Percentiles rank a stretch among this genome's conserved stretches.
phyloP scores from a whole-genome alignment of 768 basidiomycete species.

The Lactifluus piperatus region DNA sequence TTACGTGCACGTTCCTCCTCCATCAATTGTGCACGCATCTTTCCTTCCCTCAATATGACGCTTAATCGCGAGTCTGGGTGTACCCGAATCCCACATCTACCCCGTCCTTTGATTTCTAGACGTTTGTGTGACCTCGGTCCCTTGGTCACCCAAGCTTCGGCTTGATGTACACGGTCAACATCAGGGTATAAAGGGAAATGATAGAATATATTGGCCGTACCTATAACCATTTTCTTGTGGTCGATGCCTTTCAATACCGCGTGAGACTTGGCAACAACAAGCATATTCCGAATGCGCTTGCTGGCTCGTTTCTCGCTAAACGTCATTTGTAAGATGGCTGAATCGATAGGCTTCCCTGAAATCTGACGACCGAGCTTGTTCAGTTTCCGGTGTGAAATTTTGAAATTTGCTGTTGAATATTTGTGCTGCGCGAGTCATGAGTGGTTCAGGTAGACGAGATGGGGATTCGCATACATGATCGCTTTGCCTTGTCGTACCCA shows the following conservation, averaged over 20 bases:
- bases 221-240: slow-evolving; percentile 64
- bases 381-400: slow-evolving; percentile 88
- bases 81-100: slow-evolving; percentile 65
- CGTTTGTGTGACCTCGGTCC: slow-evolving; percentile 54
- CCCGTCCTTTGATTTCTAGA: slow-evolving; percentile 77
- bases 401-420: slow-evolving; percentile 88
- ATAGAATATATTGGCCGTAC: slow-evolving; percentile 39
- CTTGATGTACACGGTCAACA: slow-evolving; percentile 32
- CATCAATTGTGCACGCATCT: slow-evolving; percentile 60
- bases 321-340: slow-evolving; percentile 93
- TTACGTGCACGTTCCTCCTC: slow-evolving; percentile 55
- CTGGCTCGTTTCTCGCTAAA: slow-evolving; percentile 92
- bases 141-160: slow-evolving; percentile 93
- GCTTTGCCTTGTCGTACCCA: slow-evolving; percentile 3
- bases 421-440: slow-evolving; percentile 53
- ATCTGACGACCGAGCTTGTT: slow-evolving; percentile 85
- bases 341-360: slow-evolving; percentile 84
- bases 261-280: slow-evolving; percentile 80
- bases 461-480: slow-evolving; percentile 11
- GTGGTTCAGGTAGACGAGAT: neutral
- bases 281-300: slow-evolving; percentile 78
- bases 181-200: neutral
- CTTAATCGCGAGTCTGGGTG: slow-evolving; percentile 69
- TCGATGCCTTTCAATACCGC: slow-evolving; percentile 71
- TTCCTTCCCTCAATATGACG: slow-evolving; percentile 75